Evolutionary conservation across 1,284 basidiomycete species (phyloP), one percentile per base, ranked within the genome.

Genomic region (Ustilago cynodontis): DNA sequence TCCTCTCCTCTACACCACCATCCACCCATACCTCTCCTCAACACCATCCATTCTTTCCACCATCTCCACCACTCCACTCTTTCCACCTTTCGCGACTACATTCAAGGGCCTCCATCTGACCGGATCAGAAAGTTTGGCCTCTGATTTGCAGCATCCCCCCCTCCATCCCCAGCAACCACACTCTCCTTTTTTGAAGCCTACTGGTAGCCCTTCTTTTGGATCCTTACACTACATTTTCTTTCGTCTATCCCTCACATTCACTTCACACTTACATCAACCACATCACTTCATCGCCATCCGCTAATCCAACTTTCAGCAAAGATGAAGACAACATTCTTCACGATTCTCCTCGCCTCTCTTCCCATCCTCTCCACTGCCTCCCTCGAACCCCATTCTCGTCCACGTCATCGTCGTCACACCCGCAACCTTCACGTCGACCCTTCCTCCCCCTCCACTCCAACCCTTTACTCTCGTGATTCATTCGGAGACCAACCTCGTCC

Each of bases 101-200:
- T 6, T 24, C 63, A 66, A 71, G 69, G 69, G 69, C 64, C 64
- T 71, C 59, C 56, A 66, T 71, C 69, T 71, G 64, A 43, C 69
- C 49, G 64, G 69, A 54, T 33, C 69, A 71, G 69, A 66, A 28
- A 52, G 55, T 41, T 24, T 71, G 69, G 63, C 64, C 69, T 71
- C 69, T 66, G 69, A 54, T 59, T n/a, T 58, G 55, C 50, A 59
- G 24, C 39, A 56, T 45, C 52, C 31, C 31, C 14, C 8, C 14
- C 7, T 28, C 13, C n/a, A 11, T 26, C 31, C 59, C 22, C 52
- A 28, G 22, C 31, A 56, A 51, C 35, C 49, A 50, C 54, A 13
- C 35, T n/a, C 51, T n/a, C n/a, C n/a, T n/a, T n/a, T 29, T 41
- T 50, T 52, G 39, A 35, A 62, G 54, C 59, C 60, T 63, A 63